Evolutionary conservation across 345 rosid genomes (phyloP).

Genomic region (Dimocarpus longan): DNA sequence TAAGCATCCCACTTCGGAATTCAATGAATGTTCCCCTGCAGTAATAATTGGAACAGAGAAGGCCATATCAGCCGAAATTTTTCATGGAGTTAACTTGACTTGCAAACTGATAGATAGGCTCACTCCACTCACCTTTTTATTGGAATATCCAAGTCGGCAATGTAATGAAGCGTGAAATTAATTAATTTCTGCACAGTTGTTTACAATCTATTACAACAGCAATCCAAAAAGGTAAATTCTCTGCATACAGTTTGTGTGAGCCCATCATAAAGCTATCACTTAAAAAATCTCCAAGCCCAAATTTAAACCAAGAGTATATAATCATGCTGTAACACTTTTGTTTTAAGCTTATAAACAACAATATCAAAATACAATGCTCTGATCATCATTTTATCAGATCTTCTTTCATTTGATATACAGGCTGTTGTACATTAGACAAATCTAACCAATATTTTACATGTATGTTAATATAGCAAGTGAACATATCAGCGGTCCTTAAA

Average conservation of each 20-base stretch:
- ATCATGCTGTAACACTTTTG: background rate
- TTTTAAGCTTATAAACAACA: background rate
- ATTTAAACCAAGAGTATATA: background rate
- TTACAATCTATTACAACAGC: slow-evolving; percentile 17
- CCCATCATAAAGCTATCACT: slow-evolving; percentile 4
- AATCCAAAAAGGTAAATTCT: slow-evolving; percentile 3
- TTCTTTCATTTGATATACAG: background rate
- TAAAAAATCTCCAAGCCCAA: background rate
- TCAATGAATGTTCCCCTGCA: slow-evolving; percentile 95
- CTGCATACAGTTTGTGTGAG: background rate
- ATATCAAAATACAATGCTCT: background rate
- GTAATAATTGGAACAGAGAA: slow-evolving; percentile 16
- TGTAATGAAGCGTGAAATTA: slow-evolving; percentile 79
- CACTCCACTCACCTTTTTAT: slow-evolving; percentile 67
- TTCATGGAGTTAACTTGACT: slow-evolving; percentile 6
- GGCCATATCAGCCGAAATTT: slow-evolving; percentile 11
- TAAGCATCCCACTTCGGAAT: slow-evolving; percentile 96
- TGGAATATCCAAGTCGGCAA: slow-evolving; percentile 97
- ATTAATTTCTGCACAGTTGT: slow-evolving; percentile 75
- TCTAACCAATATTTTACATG: background rate
- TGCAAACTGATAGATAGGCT: background rate
- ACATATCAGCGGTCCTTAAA: background rate
- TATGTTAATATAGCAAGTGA: background rate
- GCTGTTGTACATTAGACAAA: background rate
- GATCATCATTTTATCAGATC: background rate